A percentile compares a stretch with the other conserved stretches of the same genome.
phyloP scores from a whole-genome alignment of 1,139 yeast species.

The Magnusiomyces magnusii region DNA sequence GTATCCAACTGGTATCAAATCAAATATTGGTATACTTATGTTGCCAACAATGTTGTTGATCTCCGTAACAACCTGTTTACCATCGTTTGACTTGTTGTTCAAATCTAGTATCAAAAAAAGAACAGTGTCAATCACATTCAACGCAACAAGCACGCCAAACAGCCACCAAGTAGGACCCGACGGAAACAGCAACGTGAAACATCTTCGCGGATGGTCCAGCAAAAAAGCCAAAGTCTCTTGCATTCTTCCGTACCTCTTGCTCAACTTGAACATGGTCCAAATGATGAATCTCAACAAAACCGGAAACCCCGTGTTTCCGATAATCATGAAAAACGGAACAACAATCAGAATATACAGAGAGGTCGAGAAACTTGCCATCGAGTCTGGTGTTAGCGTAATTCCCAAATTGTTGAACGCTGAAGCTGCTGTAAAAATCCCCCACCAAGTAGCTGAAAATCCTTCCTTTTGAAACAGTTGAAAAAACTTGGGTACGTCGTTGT shows the following conservation, averaged over 20 bases:
- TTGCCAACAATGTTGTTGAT: no score
- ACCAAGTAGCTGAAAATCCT: conserved; percentile 76
- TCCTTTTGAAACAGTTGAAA: conserved; percentile 38
- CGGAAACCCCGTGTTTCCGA: conserved; percentile 95
- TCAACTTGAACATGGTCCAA: conserved; percentile 64
- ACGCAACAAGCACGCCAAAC: conserved; percentile 56
- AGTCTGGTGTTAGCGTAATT: conserved; percentile 66
- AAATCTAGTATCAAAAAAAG: conserved; percentile 74
- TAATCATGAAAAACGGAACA: conserved; percentile 60
- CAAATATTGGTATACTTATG: no score
- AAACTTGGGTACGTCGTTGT: no score
- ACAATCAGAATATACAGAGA: conserved; percentile 60
- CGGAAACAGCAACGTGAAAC: conserved; percentile 88
- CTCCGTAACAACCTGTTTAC: no score
- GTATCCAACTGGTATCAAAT: conserved; percentile 51
- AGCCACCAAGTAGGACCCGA: conserved; percentile 96
- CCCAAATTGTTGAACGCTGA: conserved; percentile 84
- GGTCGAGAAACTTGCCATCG: conserved; percentile 58
- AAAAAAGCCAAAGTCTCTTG: conserved; percentile 76
- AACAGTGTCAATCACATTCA: conserved; percentile 72
- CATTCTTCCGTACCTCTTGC: conserved; percentile 46
- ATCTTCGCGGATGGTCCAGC: conserved; percentile 93
- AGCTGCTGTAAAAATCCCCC: conserved; percentile 80
- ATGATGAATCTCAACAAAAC: conserved; percentile 67
- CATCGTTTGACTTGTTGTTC: conserved; percentile 36